These are phyloP conservation scores for Monsonia emarginata DNA, from an alignment of 441 rosid species.

Conservation along the genomic window DNA sequence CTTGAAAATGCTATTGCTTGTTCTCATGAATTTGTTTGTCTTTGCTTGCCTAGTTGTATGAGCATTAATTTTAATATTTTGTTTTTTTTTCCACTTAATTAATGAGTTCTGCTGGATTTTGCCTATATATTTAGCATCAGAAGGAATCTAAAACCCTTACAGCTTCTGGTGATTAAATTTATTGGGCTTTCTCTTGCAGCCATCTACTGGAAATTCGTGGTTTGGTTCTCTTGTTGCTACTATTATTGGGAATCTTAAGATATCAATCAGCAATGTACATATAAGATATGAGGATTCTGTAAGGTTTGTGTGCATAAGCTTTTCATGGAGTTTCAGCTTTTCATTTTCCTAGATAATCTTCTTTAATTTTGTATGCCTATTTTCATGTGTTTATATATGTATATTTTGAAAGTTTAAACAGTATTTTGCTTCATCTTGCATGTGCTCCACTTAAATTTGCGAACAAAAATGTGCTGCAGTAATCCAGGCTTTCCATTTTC, in stretches of 20 bases:
- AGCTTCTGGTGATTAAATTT: conserved; percentile 5
- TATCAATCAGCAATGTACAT: conserved; percentile 94
- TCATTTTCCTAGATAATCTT: neutral
- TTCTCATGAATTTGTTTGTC: neutral
- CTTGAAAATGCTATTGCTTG: neutral
- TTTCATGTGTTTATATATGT: no score
- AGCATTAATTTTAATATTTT: neutral
- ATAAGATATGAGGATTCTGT: conserved; percentile 84
- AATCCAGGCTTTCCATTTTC: conserved; percentile 80
- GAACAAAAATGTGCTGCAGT: conserved; percentile 34
- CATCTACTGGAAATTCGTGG: conserved; percentile 81
- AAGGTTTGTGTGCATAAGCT: conserved; percentile 45
- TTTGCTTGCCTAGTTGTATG: neutral
- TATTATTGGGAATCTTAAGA: conserved; percentile 89
- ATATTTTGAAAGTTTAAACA: neutral
- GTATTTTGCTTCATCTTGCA: conserved; percentile 13
- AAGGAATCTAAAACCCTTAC: neutral
- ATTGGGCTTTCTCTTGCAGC: conserved; percentile 37
- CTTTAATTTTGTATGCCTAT: conserved; percentile 3
- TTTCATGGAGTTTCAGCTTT: conserved; percentile 13
- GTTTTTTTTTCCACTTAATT: neutral
- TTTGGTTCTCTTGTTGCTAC: conserved; percentile 84
- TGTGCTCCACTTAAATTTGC: conserved; percentile 20
- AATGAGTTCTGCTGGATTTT: neutral
- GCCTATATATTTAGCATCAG: conserved; percentile 2